Evolutionary conservation across 1,139 yeast genomes (phyloP), one percentile per base, ranked within the genome.

Genomic region (Debaryomycetaceae sp.): DNA sequence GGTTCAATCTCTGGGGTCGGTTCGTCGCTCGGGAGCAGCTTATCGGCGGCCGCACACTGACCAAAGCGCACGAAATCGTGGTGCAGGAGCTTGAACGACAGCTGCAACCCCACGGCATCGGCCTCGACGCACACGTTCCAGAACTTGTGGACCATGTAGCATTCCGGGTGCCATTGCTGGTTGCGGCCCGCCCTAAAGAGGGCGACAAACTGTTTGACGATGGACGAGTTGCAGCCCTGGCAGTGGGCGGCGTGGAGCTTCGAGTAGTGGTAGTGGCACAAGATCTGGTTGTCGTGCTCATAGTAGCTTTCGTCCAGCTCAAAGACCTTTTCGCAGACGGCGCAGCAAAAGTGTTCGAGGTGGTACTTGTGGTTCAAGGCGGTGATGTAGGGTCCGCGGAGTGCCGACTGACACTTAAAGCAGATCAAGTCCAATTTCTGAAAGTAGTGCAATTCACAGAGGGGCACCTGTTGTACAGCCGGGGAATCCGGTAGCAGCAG

Each of bases 141-240:
- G 46, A 86, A 87, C 50, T 87, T 87, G 59, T 82, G 87, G 28
- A 90, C 93, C 87, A 92, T 92, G 49, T 86, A 92, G 58, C 98
- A 92, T 51, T 92, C 98, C 3, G 97, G 97, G 52, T 92, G 99
- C 98, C 98, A 92, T 48, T 86, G 95, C 50, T 87, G 95, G 38
- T 81, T 80, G 41, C 81, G 69, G n/a, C 96, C 96, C 28, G 95
- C 95, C 40, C 94, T 68, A 38, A 76, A 83, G 27, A 90, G 73
- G 51, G 90, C 96, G 22, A 87, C 95, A 54, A 86, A 90, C 49
- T 90, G 97, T 45, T 87, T 87, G 21, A 92, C 73, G 32, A 90
- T 90, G 2, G 96, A 83, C 22, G 86, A 78, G 37, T 78, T 72
- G 55, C 98, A 90, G 15, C 97, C 96, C 55, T 85, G 93, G 59